Conservation (phyloP, 2,329 filamentous ascomycete genomes). For the Cladosporium sp. region DNA sequence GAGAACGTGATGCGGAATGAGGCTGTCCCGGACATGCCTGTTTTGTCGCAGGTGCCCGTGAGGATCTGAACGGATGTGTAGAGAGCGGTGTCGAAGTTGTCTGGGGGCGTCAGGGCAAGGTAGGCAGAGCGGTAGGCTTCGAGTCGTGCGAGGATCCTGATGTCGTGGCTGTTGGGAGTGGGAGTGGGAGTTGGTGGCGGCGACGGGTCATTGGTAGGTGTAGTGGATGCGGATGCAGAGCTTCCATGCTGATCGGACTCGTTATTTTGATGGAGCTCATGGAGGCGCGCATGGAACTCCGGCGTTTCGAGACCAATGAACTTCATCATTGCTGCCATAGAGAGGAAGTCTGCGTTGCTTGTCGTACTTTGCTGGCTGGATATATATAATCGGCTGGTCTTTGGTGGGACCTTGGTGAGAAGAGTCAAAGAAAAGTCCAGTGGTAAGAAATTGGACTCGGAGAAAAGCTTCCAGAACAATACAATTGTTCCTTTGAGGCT, state of each 20-base stretch:
- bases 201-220: neutral
- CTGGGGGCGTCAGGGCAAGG: constrained; percentile 11
- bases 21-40: constrained; percentile 6
- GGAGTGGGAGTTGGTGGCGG: neutral
- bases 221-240: neutral
- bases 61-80: constrained; percentile 16
- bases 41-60: constrained; percentile 11
- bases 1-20: constrained; percentile 16
- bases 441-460: no score
- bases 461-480: no score
- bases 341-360: no score
- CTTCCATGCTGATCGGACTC: neutral
- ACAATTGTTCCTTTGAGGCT: no score
- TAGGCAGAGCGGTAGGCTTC: constrained; percentile 15
- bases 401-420: no score
- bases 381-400: no score
- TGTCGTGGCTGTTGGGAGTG: neutral
- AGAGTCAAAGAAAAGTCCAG: no score
- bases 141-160: constrained; percentile 13
- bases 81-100: constrained; percentile 19
- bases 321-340: constrained; percentile 2
- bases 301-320: neutral
- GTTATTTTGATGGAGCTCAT: neutral
- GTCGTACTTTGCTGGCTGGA: no score
- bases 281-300: neutral